A percentile compares a stretch with the other conserved stretches of the same genome.
phyloP scores from a whole-genome alignment of 371 early-diverging fungal species.

The Nosema bombycis region DNA sequence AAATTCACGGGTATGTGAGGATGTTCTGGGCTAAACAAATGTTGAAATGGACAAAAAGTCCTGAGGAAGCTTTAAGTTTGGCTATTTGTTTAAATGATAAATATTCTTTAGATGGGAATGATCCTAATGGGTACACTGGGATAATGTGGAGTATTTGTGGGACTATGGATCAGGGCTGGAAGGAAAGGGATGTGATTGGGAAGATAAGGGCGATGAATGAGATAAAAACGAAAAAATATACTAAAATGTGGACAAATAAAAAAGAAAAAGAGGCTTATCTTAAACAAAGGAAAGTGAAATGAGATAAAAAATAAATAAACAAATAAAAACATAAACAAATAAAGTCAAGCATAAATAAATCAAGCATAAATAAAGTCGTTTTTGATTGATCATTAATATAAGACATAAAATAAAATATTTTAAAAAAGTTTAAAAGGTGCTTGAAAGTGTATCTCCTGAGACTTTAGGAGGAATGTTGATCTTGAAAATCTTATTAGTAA shows the following conservation, averaged over 20 bases:
- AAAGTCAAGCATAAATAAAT: too few species aligned
- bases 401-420: background rate
- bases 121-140: slow-evolving; percentile 44
- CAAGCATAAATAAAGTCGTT: background rate
- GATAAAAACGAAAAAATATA: slow-evolving; percentile 9
- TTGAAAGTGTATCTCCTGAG: too few species aligned
- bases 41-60: slow-evolving; percentile 39
- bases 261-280: slow-evolving; percentile 14
- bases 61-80: slow-evolving; percentile 35
- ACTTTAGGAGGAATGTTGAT: too few species aligned
- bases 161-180: slow-evolving; percentile 41
- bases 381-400: background rate
- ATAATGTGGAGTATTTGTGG: slow-evolving; percentile 52
- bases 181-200: slow-evolving; percentile 32
- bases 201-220: slow-evolving; percentile 45
- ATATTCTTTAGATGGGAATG: slow-evolving; percentile 48
- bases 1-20: slow-evolving; percentile 48
- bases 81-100: slow-evolving; percentile 40
- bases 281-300: background rate
- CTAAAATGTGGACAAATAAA: background rate
- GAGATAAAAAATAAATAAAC: background rate
- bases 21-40: slow-evolving; percentile 53
- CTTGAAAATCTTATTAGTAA: too few species aligned
- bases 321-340: too few species aligned
- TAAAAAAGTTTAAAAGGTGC: too few species aligned